A percentile compares a stretch with the other conserved stretches of the same genome.
phyloP scores from a whole-genome alignment of 1,284 basidiomycete genomes.

The Ceratobasidium sp. region DNA sequence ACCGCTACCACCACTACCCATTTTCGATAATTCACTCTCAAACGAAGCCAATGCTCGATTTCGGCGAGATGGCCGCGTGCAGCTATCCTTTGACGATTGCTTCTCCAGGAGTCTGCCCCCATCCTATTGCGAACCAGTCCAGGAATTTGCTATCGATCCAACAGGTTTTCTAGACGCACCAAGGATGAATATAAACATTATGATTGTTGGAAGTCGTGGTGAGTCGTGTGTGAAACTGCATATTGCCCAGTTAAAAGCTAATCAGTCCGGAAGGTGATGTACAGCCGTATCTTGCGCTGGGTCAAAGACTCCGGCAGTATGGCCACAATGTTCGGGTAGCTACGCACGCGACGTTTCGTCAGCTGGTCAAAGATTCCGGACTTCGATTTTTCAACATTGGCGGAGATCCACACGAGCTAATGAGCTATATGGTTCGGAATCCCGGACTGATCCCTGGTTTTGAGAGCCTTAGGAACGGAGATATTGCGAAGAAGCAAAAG shows the following conservation, averaged over 20 bases:
- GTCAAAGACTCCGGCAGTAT: conserved; percentile 66
- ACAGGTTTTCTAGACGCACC: conserved; percentile 57
- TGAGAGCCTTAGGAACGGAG: conserved; percentile 64
- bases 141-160: conserved; percentile 6
- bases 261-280: conserved; percentile 67
- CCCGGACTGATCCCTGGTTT: conserved; percentile 67
- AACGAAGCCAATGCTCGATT: conserved; percentile 10
- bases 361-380: conserved; percentile 66
- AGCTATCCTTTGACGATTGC: conserved; percentile 25
- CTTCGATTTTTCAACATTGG: conserved; percentile 71
- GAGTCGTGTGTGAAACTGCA: conserved; percentile 46
- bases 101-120: conserved; percentile 4
- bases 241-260: too few species aligned
- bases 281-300: conserved; percentile 76
- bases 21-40: not conserved
- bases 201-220: conserved; percentile 74
- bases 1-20: not conserved
- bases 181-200: conserved; percentile 69
- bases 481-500: conserved; percentile 63
- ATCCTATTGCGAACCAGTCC: conserved; percentile 8
- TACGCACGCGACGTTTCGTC: conserved; percentile 72
- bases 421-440: conserved; percentile 69
- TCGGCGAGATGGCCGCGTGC: conserved; percentile 30
- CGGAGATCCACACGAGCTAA: conserved; percentile 59
- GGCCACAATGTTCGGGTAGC: conserved; percentile 75